These are phyloP conservation scores for Chernovozyma sophiae-reginae DNA, from an alignment of 1,139 yeast species.

Conservation along the genomic window DNA sequence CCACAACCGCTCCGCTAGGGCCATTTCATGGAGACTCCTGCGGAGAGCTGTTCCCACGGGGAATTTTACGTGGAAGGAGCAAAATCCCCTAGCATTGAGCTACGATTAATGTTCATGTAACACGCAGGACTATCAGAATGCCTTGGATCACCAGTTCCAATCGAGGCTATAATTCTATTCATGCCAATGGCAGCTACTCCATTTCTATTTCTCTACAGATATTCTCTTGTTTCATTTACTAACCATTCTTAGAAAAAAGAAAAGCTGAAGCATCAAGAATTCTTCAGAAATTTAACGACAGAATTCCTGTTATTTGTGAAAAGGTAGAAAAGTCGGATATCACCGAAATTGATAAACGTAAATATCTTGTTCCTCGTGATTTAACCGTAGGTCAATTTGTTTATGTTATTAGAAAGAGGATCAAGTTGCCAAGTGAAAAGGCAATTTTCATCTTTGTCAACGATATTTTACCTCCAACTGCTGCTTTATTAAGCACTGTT, in stretches of 20 bases:
- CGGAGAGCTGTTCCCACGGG: background rate
- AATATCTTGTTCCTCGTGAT: constrained; percentile 93
- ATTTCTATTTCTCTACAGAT: background rate
- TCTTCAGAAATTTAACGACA: constrained; percentile 81
- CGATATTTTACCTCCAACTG: constrained; percentile 96
- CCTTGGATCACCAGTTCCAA: too few species aligned
- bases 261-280: constrained; percentile 94
- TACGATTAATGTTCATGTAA: too few species aligned
- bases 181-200: background rate
- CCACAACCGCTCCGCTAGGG: too few species aligned
- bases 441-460: constrained; percentile 96
- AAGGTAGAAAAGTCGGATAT: constrained; percentile 96
- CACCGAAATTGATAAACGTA: constrained; percentile 94
- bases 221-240: constrained; percentile 13
- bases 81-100: too few species aligned
- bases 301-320: constrained; percentile 97
- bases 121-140: too few species aligned
- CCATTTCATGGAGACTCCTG: too few species aligned
- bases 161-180: too few species aligned
- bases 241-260: constrained; percentile 67
- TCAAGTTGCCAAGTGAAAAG: constrained; percentile 93
- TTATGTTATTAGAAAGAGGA: constrained; percentile 93
- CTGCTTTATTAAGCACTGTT: constrained; percentile 90
- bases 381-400: constrained; percentile 97
- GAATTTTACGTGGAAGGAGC: background rate